Evolutionary conservation across 2,329 filamentous ascomycete genomes (phyloP).

Genomic region (Cercospora zeae-maydis): DNA sequence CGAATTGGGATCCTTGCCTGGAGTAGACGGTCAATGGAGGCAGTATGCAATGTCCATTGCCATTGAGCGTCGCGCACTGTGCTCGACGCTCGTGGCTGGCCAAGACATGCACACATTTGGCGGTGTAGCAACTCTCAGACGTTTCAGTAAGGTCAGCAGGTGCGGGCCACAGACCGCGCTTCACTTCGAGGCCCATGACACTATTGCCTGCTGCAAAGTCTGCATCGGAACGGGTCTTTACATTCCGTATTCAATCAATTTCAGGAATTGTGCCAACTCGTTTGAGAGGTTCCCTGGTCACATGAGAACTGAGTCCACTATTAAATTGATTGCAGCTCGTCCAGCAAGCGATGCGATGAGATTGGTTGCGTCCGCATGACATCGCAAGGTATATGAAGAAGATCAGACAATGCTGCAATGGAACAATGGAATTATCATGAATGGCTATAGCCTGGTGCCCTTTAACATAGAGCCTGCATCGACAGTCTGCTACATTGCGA

Average conservation of each 20-base stretch:
- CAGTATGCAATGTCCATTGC: background rate
- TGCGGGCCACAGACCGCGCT: background rate
- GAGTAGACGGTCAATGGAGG: background rate
- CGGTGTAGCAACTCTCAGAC: constrained; percentile 5
- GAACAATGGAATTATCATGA: background rate
- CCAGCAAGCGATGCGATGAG: background rate
- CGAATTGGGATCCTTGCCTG: constrained; percentile 13
- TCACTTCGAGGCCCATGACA: background rate
- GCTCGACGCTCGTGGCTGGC: background rate
- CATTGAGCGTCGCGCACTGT: background rate
- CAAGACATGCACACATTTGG: background rate
- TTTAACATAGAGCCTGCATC: too few species aligned
- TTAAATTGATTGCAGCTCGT: background rate
- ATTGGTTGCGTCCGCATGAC: background rate
- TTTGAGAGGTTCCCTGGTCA: background rate
- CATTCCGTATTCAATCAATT: background rate
- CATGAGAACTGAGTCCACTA: background rate
- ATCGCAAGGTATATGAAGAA: too few species aligned
- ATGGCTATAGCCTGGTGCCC: too few species aligned
- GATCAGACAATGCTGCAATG: background rate
- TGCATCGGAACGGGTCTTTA: background rate
- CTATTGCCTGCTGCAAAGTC: background rate
- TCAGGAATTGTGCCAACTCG: background rate
- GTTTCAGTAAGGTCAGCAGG: constrained; percentile 3
- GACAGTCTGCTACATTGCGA: too few species aligned